Evolutionary conservation across 2,329 filamentous ascomycete species (phyloP), one percentile per base, ranked within the genome.

Genomic region (Lachnum nothofagi): DNA sequence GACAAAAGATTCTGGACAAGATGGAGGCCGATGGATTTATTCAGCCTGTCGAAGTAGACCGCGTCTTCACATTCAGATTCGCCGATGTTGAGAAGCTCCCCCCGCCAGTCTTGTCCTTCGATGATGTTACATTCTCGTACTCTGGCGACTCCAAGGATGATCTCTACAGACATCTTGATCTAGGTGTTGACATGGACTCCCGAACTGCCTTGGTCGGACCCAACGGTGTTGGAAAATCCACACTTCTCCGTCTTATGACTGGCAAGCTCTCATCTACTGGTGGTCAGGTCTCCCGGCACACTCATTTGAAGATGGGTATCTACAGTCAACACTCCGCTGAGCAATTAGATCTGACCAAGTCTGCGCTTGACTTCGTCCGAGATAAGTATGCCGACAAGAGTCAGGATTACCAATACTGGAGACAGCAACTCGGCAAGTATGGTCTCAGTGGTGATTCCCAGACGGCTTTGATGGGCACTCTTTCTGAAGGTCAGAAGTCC

Each of bases 1-100:
- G 93, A 58, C 93, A 98, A 74, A 98, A 98, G 88, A 97, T 97
- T 71, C 80, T 97, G 60, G 93, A 98, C 81, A 98, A 98, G 85
- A 98, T 98, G 93, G 91, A 97, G 79, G 93, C 94, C 62, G 93
- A 98, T 65, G 93, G 93, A 60, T 93, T 97, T 72, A 97, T 98
- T 68, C 86, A 98, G 73, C 88, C 89, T 49, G 90, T 98, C 55
- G 72, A 78, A 48, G 73, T 81, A 57, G 93, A 98, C 73, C 81
- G 83, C 54, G 86, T 95, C 66, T 98, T 98, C 76, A 91, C 85
- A 50, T 98, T 98, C 85, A 85, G 91, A 65, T 98, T 98, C 70
- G 93, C 93, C 60, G 91, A 97, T 65, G 93, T 97, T 46, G 93
- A 98, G 69, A 98, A 98, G 80, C 85, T 98, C n/a, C 93, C 93